Conservation (phyloP, 2,329 filamentous ascomycete genomes). For the Neoarthrinium moseri region DNA sequence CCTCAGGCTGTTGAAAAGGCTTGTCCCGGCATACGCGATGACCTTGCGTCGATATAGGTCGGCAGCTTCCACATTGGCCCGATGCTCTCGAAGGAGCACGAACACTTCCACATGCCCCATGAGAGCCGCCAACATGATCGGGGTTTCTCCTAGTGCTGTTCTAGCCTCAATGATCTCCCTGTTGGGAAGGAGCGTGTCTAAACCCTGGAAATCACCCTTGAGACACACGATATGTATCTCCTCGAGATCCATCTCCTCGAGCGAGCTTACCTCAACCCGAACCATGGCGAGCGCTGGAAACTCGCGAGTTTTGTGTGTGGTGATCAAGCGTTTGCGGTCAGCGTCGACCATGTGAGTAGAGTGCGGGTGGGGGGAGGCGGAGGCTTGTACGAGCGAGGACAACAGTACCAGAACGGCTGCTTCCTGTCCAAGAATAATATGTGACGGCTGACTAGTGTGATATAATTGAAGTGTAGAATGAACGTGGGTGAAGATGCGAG, state of each 20-base stretch:
- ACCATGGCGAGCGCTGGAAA: too few relatives aligned
- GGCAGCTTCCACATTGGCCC: background rate
- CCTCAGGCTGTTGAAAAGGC: background rate
- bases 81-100: background rate
- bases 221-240: conserved; percentile 2
- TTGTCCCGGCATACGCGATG: background rate
- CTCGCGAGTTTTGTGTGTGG: too few relatives aligned
- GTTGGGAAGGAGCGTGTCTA: background rate
- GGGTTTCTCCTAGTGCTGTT: background rate
- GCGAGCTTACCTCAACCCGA: too few relatives aligned
- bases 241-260: background rate
- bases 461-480: too few relatives aligned
- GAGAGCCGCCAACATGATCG: background rate
- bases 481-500: too few relatives aligned
- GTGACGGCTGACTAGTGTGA: too few relatives aligned
- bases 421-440: too few relatives aligned
- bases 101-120: conserved; percentile 3
- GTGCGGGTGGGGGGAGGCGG: too few relatives aligned
- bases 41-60: background rate
- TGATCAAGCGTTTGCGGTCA: too few relatives aligned
- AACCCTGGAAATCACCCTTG: background rate
- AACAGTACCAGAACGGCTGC: too few relatives aligned
- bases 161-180: background rate
- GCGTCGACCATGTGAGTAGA: too few relatives aligned
- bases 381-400: too few relatives aligned